Evolutionary conservation across 2,329 filamentous ascomycete species (phyloP).

Genomic region (Ascochyta viciae-villosae): DNA sequence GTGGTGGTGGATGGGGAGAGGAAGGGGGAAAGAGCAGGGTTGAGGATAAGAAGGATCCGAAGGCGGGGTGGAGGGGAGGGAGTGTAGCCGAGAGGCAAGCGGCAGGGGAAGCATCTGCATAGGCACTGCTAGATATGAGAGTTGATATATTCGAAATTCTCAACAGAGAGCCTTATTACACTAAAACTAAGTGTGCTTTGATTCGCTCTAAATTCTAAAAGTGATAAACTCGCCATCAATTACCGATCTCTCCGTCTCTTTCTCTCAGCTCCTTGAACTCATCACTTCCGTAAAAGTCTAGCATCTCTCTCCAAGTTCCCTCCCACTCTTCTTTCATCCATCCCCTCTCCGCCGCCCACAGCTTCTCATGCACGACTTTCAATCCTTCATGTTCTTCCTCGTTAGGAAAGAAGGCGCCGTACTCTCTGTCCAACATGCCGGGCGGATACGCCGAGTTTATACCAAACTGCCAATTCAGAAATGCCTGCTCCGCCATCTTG

Average conservation of each 20-base stretch:
- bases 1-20: conserved; percentile 78
- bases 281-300: conserved; percentile 30
- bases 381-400: conserved; percentile 34
- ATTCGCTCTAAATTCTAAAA: too few species aligned
- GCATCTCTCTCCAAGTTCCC: conserved; percentile 34
- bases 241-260: conserved; percentile 12
- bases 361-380: conserved; percentile 47
- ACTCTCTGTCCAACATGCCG: conserved; percentile 32
- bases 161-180: too few species aligned
- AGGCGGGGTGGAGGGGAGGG: conserved; percentile 65
- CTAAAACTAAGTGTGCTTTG: too few species aligned
- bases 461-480: conserved; percentile 44
- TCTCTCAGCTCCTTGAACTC: conserved; percentile 28
- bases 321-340: conserved; percentile 39
- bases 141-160: too few species aligned
- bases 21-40: conserved; percentile 64
- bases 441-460: conserved; percentile 38
- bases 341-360: conserved; percentile 32
- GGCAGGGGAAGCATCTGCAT: conserved; percentile 55
- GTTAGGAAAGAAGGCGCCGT: conserved; percentile 37
- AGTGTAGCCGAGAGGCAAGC: conserved; percentile 64
- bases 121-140: not conserved
- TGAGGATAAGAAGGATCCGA: conserved; percentile 63
- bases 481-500: conserved; percentile 44
- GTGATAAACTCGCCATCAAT: not conserved